These are phyloP conservation scores for Fragaria ananassa DNA, from an alignment of 306 rosid species.

Conservation along the genomic window DNA sequence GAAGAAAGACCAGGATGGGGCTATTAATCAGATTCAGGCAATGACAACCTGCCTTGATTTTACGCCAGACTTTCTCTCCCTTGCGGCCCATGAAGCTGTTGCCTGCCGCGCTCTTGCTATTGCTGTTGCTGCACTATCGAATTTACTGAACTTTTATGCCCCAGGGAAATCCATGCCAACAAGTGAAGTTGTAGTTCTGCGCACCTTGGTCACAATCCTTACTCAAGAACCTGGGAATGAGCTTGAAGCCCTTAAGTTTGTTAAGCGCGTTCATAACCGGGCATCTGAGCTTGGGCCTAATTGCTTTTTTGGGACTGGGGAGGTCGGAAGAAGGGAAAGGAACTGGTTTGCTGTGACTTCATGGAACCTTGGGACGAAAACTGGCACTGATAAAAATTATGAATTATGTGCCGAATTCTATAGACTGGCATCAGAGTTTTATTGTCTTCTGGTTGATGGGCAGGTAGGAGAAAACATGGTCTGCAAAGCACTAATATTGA, in stretches of 20 bases:
- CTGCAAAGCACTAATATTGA: conserved; percentile 65
- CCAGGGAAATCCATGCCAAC: conserved; percentile 75
- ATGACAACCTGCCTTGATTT: conserved; percentile 83
- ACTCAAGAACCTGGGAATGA: conserved; percentile 68
- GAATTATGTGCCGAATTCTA: conserved; percentile 69
- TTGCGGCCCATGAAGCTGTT: conserved; percentile 95
- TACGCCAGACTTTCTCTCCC: conserved; percentile 79
- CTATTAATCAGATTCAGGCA: conserved; percentile 74
- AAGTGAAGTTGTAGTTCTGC: conserved; percentile 70
- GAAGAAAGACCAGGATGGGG: conserved; percentile 63
- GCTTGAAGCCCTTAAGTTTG: conserved; percentile 52
- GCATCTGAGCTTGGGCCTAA: conserved; percentile 64
- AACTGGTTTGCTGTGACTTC: conserved; percentile 88
- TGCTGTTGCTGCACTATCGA: conserved; percentile 70
- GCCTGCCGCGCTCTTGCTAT: conserved; percentile 81
- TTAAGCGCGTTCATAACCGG: conserved; percentile 52
- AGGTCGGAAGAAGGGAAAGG: conserved; percentile 77
- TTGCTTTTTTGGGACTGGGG: conserved; percentile 80
- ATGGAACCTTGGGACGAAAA: conserved; percentile 81
- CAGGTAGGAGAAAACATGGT: conserved; percentile 53
- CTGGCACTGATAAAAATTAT: conserved; percentile 60
- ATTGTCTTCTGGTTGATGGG: conserved; percentile 41
- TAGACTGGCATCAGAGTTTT: conserved; percentile 68
- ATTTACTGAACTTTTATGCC: conserved; percentile 59
- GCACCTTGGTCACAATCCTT: conserved; percentile 76